Base-by-base conservation (phyloP, 140 eudicot species). In the Anethum foeniculum region DNA sequence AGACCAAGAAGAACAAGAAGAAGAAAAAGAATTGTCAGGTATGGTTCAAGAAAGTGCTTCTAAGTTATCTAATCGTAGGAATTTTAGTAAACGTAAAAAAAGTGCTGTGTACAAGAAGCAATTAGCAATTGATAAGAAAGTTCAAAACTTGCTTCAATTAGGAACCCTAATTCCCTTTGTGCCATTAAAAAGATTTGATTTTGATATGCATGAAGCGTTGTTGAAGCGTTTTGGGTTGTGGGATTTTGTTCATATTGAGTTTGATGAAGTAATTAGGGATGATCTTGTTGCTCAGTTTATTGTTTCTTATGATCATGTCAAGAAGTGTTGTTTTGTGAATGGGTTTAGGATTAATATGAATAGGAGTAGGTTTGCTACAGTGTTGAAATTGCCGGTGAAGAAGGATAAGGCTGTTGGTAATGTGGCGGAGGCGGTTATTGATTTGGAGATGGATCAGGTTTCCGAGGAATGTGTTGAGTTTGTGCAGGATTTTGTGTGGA, bases 241-340 rank as follows among this genome's bases (percentile, higher is more conserved):
- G 83, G 91, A 89, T 25, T 95, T 95, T 77, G 95, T 83, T 25
- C 85, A 84, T 30, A 81, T 90, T 2, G 88, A 90, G 75, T 87
- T 90, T 48, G 96, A 86, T 80, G 76, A 76, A 30, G 39, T 10
- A 6, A 19, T 95, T 25, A 84, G 91, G 64, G 80, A 65, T 6
- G 97, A 95, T 82, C 86, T 92, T 28, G 32, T 95, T 71, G 93
- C 82, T 47, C 87, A 92, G 87, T 81, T 92, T 84, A 81, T 95
- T 67, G 93, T 80, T n/a, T 89, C 71, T 87, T 92, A 83, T 79
- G 89, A 88, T 38, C 3, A 44, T 1, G 80, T 79, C 60, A 72
- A 34, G 43, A 78, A 90, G 3, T 47, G 72, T 83, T 79, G 93
- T 76, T 90, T 75, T 52, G 97, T 95, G n/a, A 83, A 89, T 81